Evolutionary conservation across 345 rosid genomes (phyloP).

Genomic region (Balakata baccata): DNA sequence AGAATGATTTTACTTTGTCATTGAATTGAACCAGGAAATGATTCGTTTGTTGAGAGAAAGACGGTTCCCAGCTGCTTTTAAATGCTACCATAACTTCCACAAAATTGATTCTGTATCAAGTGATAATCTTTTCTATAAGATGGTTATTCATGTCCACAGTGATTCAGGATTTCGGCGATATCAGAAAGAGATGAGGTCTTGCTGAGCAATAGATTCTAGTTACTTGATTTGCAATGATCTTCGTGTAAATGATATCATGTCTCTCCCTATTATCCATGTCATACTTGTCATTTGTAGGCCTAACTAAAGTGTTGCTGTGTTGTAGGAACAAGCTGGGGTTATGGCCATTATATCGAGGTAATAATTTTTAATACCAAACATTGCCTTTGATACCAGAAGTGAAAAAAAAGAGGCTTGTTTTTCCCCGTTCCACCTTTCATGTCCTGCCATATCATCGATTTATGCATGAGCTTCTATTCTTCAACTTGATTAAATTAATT

Average conservation of each 20-base stretch:
- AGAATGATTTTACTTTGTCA: conserved; percentile 2
- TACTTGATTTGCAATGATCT: conserved; percentile 13
- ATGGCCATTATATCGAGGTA: conserved; percentile 99
- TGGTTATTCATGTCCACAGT: conserved; percentile 89
- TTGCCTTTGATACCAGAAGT: neutral
- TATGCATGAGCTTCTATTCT: neutral
- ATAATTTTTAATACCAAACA: neutral
- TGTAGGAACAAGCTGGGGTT: conserved; percentile 70
- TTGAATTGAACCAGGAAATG: conserved; percentile 65
- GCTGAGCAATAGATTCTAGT: conserved; percentile 10
- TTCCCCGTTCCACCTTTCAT: neutral
- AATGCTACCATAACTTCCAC: conserved; percentile 86
- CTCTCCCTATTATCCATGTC: neutral
- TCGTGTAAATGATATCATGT: conserved; percentile 2
- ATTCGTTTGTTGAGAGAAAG: conserved; percentile 74
- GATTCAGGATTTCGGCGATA: conserved; percentile 86
- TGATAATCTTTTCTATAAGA: conserved; percentile 72
- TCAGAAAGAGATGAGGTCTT: conserved; percentile 93
- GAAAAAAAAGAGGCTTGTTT: neutral
- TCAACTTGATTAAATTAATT: neutral
- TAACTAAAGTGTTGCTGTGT: conserved; percentile 27
- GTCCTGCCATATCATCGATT: neutral
- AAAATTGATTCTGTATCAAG: conserved; percentile 52
- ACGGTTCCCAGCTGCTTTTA: conserved; percentile 76
- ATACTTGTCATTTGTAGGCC: conserved; percentile 9